Conservation (phyloP, 768 basidiomycete genomes). For the Pleurotus ostreatus region DNA sequence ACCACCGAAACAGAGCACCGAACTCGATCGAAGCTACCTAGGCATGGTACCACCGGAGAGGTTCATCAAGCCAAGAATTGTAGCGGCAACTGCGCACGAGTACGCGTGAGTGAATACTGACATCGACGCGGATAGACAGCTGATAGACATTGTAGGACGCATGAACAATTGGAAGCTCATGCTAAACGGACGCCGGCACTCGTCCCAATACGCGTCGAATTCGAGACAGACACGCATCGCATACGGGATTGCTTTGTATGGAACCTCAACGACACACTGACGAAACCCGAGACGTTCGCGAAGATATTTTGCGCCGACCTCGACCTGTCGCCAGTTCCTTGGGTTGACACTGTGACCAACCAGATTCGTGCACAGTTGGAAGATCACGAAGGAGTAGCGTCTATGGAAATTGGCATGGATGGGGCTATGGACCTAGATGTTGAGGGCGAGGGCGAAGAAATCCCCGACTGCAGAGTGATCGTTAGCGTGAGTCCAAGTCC, state of each 20-base stretch:
- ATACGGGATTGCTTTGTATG: constrained; percentile 95
- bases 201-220: constrained; percentile 92
- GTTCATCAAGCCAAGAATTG: constrained; percentile 61
- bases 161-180: constrained; percentile 60
- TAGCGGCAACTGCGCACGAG: constrained; percentile 60
- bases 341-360: constrained; percentile 76
- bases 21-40: constrained; percentile 85
- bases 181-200: constrained; percentile 52
- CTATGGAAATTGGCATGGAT: constrained; percentile 70
- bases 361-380: constrained; percentile 91
- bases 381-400: constrained; percentile 80
- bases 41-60: constrained; percentile 80
- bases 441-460: constrained; percentile 45
- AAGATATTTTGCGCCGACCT: constrained; percentile 85
- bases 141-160: constrained; percentile 38
- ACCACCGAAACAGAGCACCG: constrained; percentile 45
- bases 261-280: constrained; percentile 87
- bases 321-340: constrained; percentile 62
- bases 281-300: constrained; percentile 85
- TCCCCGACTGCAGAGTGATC: constrained; percentile 78
- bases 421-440: constrained; percentile 44
- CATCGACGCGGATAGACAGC: no score
- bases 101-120: constrained; percentile 60
- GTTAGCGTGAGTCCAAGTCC: constrained; percentile 54
- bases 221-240: constrained; percentile 88